Base-by-base conservation (phyloP, 2,329 filamentous ascomycete species). In the Boeremia lycopersici region DNA sequence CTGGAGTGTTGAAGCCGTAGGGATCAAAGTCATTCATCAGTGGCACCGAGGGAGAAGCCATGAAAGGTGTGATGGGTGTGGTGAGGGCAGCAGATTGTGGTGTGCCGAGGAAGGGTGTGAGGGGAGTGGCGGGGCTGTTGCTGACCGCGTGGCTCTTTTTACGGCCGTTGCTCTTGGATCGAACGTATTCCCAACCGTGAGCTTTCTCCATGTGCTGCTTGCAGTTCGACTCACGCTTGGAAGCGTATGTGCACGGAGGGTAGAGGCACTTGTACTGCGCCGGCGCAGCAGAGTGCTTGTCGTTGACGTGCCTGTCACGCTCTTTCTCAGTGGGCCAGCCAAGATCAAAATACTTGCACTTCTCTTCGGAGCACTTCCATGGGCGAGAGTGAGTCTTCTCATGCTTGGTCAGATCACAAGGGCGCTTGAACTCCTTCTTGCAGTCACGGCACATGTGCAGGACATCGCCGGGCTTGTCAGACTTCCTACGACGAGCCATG, bases 121-220 rank as follows among this genome's bases (percentile, higher is more conserved):
- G 64, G 17, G 73, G 72, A 30, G 67, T 68, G 11, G 61, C 48
- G 15, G 65, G 65, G 57, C 65, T 72, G 23, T 64, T 67, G 33
- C 62, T 62, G 38, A 54, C 48, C 13, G 65, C 57, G 19, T 66
- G 56, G 28, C 64, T 57, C 68, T 74, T 75, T 63, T 74, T 75
- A 33, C 69, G 67, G 48, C 90, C 89, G 70, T 96, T 96, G 75
- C 89, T 93, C 84, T 97, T 97, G 56, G 91, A 93, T 61, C 93
- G 89, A 50, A 93, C 84, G 65, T 97, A 97, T n/a, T 83, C 82
- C 89, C 91, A 96, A 54, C 88, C 88, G 69, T 98, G 93, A 0
- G 91, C 89, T 77, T 97, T 97, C 80, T 98, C 93, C 93, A 97
- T 97, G 78, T 98, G 93, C 76, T 97, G 93, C 75, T 97, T 97